Percentiles rank a stretch among this genome's conserved stretches.
These are phyloP conservation scores for Ceratobasidium sp. DNA, from an alignment of 1,284 basidiomycete genomes.

Conservation along the genomic window DNA sequence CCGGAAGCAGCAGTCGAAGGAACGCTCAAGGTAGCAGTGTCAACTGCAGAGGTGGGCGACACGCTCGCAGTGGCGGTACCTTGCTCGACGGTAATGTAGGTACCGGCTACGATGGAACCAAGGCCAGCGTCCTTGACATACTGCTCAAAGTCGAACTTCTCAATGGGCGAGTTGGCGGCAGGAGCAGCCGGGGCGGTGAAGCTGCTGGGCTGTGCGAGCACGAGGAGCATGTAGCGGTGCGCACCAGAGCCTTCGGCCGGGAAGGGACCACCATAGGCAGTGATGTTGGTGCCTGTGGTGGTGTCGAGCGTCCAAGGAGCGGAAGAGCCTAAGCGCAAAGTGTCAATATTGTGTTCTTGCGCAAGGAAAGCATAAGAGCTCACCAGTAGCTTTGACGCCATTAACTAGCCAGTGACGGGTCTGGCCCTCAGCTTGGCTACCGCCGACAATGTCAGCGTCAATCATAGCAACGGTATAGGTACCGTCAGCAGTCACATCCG, in stretches of 20 bases:
- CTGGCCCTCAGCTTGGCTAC: constrained; percentile 63
- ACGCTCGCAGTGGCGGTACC: constrained; percentile 66
- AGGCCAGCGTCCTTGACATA: constrained; percentile 66
- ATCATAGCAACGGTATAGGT: constrained; percentile 76
- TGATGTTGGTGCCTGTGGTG: constrained; percentile 64
- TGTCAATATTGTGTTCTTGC: neutral
- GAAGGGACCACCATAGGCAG: constrained; percentile 76
- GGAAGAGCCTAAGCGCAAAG: constrained; percentile 50
- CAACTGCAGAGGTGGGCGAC: constrained; percentile 69
- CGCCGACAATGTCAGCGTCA: constrained; percentile 71
- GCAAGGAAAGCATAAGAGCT: constrained; percentile 40
- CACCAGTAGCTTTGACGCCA: constrained; percentile 63
- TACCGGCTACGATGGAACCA: constrained; percentile 68
- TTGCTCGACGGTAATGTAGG: constrained; percentile 79
- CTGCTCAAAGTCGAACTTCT: constrained; percentile 62
- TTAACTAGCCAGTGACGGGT: constrained; percentile 87
- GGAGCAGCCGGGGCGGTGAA: constrained; percentile 45
- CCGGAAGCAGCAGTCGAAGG: constrained; percentile 44
- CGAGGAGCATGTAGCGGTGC: constrained; percentile 64
- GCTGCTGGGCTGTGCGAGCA: constrained; percentile 43
- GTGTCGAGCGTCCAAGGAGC: constrained; percentile 58
- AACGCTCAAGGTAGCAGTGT: constrained; percentile 65
- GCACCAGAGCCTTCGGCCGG: constrained; percentile 73
- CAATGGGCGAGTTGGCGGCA: neutral
- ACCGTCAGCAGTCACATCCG: constrained; percentile 55